A percentile compares a stretch with the other conserved stretches of the same genome.
Conservation (phyloP, 2,329 filamentous ascomycete species). For the Cytospora chrysosperma region DNA sequence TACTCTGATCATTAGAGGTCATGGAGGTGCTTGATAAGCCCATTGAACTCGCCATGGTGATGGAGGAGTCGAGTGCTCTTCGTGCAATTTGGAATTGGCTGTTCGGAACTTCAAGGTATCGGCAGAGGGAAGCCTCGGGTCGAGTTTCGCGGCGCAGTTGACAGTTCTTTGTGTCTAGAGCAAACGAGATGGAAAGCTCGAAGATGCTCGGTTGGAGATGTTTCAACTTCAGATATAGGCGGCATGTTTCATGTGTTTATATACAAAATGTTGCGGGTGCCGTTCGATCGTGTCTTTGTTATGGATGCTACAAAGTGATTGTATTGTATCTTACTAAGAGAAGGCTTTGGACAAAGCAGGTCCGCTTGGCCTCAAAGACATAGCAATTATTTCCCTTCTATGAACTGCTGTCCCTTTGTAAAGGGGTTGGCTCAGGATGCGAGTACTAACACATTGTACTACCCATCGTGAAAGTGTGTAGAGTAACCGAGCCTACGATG, state of each 20-base stretch:
- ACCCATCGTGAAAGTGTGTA: no score
- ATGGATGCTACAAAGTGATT: not conserved
- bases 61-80: not conserved
- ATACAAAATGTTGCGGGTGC: no score
- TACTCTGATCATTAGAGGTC: not conserved
- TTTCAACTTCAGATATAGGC: no score
- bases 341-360: not conserved
- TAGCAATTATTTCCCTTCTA: not conserved
- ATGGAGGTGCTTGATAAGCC: not conserved
- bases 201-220: no score
- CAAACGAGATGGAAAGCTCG: no score
- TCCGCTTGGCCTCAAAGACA: not conserved
- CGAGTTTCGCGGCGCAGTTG: no score
- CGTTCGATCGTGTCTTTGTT: not conserved
- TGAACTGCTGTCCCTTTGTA: not conserved
- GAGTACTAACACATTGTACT: no score
- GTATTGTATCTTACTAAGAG: not conserved
- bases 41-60: not conserved
- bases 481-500: no score
- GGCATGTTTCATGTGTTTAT: no score
- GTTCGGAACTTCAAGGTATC: not conserved
- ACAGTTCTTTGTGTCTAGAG: no score
- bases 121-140: not conserved
- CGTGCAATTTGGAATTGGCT: rapidly evolving
- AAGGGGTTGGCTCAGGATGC: no score